Conservation (phyloP, 1,284 basidiomycete genomes). For the Ustilago bromivora region DNA sequence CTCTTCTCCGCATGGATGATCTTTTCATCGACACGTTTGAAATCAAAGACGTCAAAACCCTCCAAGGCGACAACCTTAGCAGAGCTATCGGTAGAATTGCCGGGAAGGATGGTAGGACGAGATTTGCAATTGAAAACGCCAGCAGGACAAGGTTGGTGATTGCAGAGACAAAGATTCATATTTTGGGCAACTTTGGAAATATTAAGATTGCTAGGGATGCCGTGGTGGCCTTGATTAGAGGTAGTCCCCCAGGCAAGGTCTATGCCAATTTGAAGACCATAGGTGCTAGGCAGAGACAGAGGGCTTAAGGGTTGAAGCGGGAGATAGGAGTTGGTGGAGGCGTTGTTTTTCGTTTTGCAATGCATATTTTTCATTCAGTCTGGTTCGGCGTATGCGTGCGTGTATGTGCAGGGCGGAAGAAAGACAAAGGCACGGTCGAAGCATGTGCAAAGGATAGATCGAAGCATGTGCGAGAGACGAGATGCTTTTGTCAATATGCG, state of each 20-base stretch:
- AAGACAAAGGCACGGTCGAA: not conserved
- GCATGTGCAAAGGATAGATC: not conserved
- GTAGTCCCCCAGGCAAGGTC: slow-evolving; percentile 95
- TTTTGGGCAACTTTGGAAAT: slow-evolving; percentile 93
- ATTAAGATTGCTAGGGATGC: slow-evolving; percentile 97
- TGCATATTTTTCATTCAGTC: not conserved
- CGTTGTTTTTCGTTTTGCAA: slow-evolving; percentile 2
- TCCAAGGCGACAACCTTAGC: slow-evolving; percentile 95
- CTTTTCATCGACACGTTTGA: slow-evolving; percentile 96
- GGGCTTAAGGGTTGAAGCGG: slow-evolving; percentile 71
- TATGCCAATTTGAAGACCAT: slow-evolving; percentile 80
- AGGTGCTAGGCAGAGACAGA: slow-evolving; percentile 90
- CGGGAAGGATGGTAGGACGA: slow-evolving; percentile 96
- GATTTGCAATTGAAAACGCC: slow-evolving; percentile 98
- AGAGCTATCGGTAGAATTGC: slow-evolving; percentile 98
- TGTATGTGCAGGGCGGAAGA: not conserved
- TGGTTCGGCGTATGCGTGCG: not conserved
- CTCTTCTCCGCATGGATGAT: slow-evolving; percentile 92
- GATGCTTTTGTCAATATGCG: not conserved
- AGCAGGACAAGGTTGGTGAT: slow-evolving; percentile 95
- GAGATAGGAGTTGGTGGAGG: not conserved
- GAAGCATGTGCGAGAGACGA: not conserved
- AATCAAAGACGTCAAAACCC: slow-evolving; percentile 98
- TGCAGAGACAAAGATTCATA: slow-evolving; percentile 97
- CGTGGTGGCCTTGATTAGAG: slow-evolving; percentile 92